Conservation (phyloP, 768 basidiomycete species). For the Rhodotorula kratochvilovae region DNA sequence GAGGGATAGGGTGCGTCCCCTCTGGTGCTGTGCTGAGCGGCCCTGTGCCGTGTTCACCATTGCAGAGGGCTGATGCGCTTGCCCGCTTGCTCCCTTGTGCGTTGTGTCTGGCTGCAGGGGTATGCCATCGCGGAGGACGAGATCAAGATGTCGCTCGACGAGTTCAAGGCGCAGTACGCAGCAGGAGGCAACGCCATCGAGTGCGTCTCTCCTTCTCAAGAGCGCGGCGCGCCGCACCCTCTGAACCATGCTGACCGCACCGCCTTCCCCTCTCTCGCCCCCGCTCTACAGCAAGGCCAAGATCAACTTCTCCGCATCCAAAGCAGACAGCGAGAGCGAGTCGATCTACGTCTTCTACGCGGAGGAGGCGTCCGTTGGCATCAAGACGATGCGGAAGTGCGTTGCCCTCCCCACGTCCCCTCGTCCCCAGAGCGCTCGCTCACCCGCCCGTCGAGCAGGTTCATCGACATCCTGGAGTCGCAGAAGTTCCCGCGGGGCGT, state of each 20-base stretch:
- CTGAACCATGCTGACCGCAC: neutral
- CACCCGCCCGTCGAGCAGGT: conserved; percentile 51
- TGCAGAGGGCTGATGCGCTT: no score
- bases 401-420: conserved; percentile 43
- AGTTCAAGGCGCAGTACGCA: conserved; percentile 70
- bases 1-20: conserved; percentile 75
- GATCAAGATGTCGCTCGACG: conserved; percentile 75
- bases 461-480: conserved; percentile 84
- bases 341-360: conserved; percentile 86
- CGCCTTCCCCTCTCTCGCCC: neutral
- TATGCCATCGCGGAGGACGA: conserved; percentile 92
- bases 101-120: conserved; percentile 61
- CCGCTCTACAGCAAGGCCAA: conserved; percentile 63
- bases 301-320: conserved; percentile 85
- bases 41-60: no score
- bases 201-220: conserved; percentile 54
- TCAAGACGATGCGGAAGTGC: conserved; percentile 96
- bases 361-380: conserved; percentile 88
- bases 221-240: neutral
- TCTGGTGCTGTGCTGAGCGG: no score
- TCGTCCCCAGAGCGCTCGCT: neutral
- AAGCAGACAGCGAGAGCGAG: conserved; percentile 62
- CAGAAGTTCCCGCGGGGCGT: conserved; percentile 84
- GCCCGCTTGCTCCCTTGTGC: neutral
- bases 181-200: conserved; percentile 66